Conservation (phyloP, 129 eudicot species). For the Artemisia argyi region DNA sequence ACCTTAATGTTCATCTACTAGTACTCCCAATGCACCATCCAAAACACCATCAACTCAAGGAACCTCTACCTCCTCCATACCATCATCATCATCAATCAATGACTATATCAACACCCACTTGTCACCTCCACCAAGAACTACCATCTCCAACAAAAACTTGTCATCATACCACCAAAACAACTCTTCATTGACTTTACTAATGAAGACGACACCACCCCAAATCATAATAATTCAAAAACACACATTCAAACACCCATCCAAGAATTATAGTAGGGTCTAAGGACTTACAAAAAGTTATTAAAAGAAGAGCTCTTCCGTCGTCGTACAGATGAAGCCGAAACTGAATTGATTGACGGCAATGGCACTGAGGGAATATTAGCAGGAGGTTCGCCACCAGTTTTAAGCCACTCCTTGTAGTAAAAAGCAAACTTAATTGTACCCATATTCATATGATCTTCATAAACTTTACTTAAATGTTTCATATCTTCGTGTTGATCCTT, state of each 20-base stretch:
- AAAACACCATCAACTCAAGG: too few species aligned
- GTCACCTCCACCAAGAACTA: too few species aligned
- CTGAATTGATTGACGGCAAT: conserved; percentile 48
- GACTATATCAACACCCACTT: too few species aligned
- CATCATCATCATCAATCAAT: too few species aligned
- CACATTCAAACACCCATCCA: not conserved
- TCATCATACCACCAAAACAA: too few species aligned
- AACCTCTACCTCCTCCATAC: too few species aligned
- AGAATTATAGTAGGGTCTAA: not conserved
- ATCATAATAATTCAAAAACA: not conserved
- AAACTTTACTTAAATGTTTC: conserved; percentile 40
- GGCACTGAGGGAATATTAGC: conserved; percentile 64
- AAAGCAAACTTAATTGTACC: conserved; percentile 67
- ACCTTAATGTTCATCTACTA: too few species aligned
- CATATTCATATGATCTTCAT: conserved; percentile 52
- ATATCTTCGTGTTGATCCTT: conserved; percentile 42
- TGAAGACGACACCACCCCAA: not conserved
- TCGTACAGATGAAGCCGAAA: conserved; percentile 25
- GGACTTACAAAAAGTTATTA: conserved; percentile 59
- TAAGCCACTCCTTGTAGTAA: conserved; percentile 80
- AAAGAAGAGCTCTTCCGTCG: conserved; percentile 47
- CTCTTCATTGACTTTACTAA: too few species aligned
- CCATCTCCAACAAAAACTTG: too few species aligned
- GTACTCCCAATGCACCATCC: too few species aligned
- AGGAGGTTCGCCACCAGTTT: conserved; percentile 67